These are phyloP conservation scores for Claviceps arundinis DNA, from an alignment of 2,329 filamentous ascomycete species.

Conservation along the genomic window DNA sequence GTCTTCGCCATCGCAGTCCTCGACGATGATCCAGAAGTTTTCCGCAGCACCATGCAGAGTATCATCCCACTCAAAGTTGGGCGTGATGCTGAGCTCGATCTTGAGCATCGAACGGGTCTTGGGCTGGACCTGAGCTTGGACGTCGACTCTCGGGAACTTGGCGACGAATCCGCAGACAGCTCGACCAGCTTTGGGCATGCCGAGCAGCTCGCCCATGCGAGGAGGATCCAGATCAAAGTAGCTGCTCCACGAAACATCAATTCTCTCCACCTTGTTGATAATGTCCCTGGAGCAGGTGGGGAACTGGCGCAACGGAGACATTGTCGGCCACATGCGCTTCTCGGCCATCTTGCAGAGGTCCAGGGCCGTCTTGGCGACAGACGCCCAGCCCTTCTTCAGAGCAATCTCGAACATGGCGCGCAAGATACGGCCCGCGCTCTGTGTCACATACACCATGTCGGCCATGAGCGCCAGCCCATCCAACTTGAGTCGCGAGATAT, in stretches of 20 bases:
- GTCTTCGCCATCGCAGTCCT: constrained; percentile 94
- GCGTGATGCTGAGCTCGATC: constrained; percentile 79
- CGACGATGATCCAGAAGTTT: constrained; percentile 92
- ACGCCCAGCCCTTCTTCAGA: constrained; percentile 93
- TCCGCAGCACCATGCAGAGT: constrained; percentile 76
- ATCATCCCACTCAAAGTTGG: constrained; percentile 94
- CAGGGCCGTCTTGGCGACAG: constrained; percentile 80
- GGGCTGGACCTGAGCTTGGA: constrained; percentile 88
- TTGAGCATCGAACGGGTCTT: constrained; percentile 88
- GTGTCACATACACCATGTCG: constrained; percentile 96
- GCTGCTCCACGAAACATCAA: constrained; percentile 83
- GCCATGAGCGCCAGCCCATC: constrained; percentile 94
- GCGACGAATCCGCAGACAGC: constrained; percentile 75
- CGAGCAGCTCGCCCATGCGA: constrained; percentile 86
- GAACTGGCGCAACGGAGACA: constrained; percentile 91
- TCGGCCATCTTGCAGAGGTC: constrained; percentile 98
- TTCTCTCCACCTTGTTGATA: constrained; percentile 81
- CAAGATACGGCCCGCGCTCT: constrained; percentile 91
- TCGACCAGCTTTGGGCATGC: constrained; percentile 76
- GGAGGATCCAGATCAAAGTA: constrained; percentile 96
- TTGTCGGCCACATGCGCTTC: constrained; percentile 99
- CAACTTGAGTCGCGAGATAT: constrained; percentile 86
- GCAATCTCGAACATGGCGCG: constrained; percentile 94
- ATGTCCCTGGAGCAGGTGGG: constrained; percentile 70
- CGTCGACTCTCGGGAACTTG: constrained; percentile 85